Evolutionary conservation across 352 stramenopile genomes (phyloP).

Genomic region (Pelagophyceae sp.): DNA sequence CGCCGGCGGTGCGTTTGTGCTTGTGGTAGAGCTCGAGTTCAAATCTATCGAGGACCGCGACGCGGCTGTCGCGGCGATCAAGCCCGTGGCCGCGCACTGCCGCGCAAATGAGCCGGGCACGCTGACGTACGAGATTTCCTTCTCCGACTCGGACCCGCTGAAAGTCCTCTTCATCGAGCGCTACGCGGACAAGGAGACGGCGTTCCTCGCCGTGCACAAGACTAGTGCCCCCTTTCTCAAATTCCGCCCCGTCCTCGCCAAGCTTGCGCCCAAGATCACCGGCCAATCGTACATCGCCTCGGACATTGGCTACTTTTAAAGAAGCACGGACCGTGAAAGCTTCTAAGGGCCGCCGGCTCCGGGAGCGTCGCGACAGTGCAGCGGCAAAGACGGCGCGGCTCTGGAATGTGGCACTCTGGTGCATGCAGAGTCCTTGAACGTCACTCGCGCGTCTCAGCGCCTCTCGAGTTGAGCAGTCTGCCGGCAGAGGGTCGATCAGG

Average conservation of each 20-base stretch:
- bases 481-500: no score
- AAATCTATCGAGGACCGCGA: constrained; percentile 28
- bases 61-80: constrained; percentile 33
- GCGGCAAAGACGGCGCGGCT: no score
- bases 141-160: constrained; percentile 39
- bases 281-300: constrained; percentile 1
- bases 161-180: constrained; percentile 43
- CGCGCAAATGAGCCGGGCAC: constrained; percentile 35
- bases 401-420: no score
- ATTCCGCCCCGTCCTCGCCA: constrained; percentile 43
- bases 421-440: no score
- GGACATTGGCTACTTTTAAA: constrained; percentile 18
- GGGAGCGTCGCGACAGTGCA: no score
- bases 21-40: constrained; percentile 46
- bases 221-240: constrained; percentile 36
- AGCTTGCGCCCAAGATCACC: constrained; percentile 28
- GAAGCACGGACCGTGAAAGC: no score
- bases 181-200: constrained; percentile 46
- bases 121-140: constrained; percentile 40
- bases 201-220: constrained; percentile 41
- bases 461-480: no score
- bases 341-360: no score
- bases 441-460: no score
- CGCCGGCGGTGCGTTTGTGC: constrained; percentile 39
- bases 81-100: constrained; percentile 35